A percentile compares a stretch with the other conserved stretches of the same genome.
Evolutionary conservation across 352 stramenopile species (phyloP).

Genomic region (Pythium apleroticum): DNA sequence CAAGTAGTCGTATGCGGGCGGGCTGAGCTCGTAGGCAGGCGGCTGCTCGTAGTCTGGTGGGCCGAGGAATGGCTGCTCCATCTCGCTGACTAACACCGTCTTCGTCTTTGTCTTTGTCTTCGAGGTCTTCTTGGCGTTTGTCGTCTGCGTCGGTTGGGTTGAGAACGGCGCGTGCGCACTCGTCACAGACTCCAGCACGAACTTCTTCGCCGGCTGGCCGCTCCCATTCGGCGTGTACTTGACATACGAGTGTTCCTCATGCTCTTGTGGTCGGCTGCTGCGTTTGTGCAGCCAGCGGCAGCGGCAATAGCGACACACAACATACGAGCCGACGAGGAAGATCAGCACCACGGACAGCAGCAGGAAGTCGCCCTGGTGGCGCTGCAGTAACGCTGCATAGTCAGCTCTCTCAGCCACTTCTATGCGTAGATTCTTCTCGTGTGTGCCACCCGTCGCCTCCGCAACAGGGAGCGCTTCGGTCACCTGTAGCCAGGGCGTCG

Average conservation of each 20-base stretch:
- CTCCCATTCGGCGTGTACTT: conserved; percentile 17
- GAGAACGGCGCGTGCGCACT: not conserved
- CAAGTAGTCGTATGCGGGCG: conserved; percentile 59
- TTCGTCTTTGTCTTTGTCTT: conserved; percentile 8
- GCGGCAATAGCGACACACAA: conserved; percentile 56
- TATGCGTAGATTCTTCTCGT: not conserved
- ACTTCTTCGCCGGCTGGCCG: not conserved
- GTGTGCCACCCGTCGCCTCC: not conserved
- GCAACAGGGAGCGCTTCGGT: not conserved
- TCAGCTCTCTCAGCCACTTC: not conserved
- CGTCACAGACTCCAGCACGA: conserved; percentile 18
- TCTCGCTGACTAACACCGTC: conserved; percentile 47
- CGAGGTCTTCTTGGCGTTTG: not conserved
- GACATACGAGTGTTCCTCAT: conserved; percentile 14
- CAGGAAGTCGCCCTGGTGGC: conserved; percentile 38
- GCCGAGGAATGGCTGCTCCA: conserved; percentile 66
- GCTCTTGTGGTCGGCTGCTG: not conserved
- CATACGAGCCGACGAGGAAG: conserved; percentile 50
- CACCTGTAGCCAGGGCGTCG: conserved; percentile 12
- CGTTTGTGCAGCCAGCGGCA: conserved; percentile 28
- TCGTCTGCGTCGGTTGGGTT: not conserved
- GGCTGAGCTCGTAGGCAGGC: conserved; percentile 29
- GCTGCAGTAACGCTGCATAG: conserved; percentile 17
- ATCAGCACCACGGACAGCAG: conserved; percentile 41
- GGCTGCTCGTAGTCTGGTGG: conserved; percentile 41